A percentile compares a stretch with the other conserved stretches of the same genome.
Conservation (phyloP, 2,329 filamentous ascomycete genomes). For the Colletotrichum cereale region DNA sequence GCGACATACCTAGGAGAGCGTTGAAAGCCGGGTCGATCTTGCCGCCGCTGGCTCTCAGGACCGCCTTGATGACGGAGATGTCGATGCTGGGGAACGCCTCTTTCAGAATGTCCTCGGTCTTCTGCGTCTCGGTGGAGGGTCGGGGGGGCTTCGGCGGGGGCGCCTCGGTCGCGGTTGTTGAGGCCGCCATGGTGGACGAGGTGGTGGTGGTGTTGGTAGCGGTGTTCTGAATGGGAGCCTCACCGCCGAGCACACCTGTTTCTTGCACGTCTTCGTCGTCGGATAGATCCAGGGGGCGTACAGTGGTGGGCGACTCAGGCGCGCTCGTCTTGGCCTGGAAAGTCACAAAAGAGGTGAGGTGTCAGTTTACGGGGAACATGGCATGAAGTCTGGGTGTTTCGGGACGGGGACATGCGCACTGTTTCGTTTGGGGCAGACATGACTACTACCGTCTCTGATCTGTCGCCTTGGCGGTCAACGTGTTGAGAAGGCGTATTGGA, state of each 20-base stretch:
- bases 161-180: conserved; percentile 51
- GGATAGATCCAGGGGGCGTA: conserved; percentile 70
- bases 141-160: conserved; percentile 87
- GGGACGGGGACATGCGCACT: conserved; percentile 54
- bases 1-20: conserved; percentile 80
- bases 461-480: conserved; percentile 5
- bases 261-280: conserved; percentile 79
- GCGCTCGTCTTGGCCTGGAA: conserved; percentile 60
- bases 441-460: conserved; percentile 40
- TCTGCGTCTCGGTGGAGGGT: conserved; percentile 83
- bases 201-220: conserved; percentile 45
- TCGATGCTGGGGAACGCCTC: conserved; percentile 95
- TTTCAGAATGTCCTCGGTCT: conserved; percentile 88
- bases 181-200: conserved; percentile 49
- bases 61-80: conserved; percentile 82
- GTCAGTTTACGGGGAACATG: conserved; percentile 38
- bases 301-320: conserved; percentile 76
- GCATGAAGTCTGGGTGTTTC: conserved; percentile 41
- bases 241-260: conserved; percentile 62
- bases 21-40: conserved; percentile 95
- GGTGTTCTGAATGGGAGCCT: conserved; percentile 48
- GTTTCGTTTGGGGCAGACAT: conserved; percentile 60
- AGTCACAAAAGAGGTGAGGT: conserved; percentile 27
- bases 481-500: background rate
- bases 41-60: conserved; percentile 87